These are phyloP conservation scores for Penicillium coffeae DNA, from an alignment of 495 filamentous ascomycete genomes.

Conservation along the genomic window DNA sequence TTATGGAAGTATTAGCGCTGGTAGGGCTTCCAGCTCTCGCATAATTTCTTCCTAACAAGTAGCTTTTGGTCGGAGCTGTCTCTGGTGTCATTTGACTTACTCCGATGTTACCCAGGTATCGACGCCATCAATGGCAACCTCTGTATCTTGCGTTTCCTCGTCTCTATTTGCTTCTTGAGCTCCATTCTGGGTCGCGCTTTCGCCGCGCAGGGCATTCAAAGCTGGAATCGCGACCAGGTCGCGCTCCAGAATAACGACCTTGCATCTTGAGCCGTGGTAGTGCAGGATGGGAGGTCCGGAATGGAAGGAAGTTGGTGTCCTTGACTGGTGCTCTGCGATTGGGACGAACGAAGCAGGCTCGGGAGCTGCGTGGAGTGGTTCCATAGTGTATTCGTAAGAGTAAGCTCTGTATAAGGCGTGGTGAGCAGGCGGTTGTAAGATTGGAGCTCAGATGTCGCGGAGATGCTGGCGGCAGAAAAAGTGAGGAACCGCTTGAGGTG, in stretches of 20 bases:
- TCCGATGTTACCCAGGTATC: constrained; percentile 77
- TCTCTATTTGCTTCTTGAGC: constrained; percentile 8
- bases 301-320: constrained; percentile 82
- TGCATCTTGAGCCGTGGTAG: constrained; percentile 61
- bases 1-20: too few relatives aligned
- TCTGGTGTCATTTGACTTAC: too few relatives aligned
- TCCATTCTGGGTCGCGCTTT: constrained; percentile 15
- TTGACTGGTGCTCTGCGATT: constrained; percentile 74
- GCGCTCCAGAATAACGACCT: constrained; percentile 48
- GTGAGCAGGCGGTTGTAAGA: too few relatives aligned
- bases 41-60: too few relatives aligned
- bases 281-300: constrained; percentile 75
- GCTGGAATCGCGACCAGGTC: constrained; percentile 34
- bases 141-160: constrained; percentile 43
- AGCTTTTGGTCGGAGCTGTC: too few relatives aligned
- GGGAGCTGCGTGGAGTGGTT: constrained; percentile 48
- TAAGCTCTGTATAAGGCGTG: constrained; percentile 2
- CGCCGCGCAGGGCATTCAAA: constrained; percentile 28
- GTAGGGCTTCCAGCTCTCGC: too few relatives aligned
- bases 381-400: constrained; percentile 29
- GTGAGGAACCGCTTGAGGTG: too few relatives aligned
- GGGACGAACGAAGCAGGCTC: constrained; percentile 59
- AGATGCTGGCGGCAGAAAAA: too few relatives aligned
- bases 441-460: too few relatives aligned
- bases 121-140: constrained; percentile 47